Conservation (phyloP, 495 filamentous ascomycete species). For the Wilcoxina mikolae region DNA sequence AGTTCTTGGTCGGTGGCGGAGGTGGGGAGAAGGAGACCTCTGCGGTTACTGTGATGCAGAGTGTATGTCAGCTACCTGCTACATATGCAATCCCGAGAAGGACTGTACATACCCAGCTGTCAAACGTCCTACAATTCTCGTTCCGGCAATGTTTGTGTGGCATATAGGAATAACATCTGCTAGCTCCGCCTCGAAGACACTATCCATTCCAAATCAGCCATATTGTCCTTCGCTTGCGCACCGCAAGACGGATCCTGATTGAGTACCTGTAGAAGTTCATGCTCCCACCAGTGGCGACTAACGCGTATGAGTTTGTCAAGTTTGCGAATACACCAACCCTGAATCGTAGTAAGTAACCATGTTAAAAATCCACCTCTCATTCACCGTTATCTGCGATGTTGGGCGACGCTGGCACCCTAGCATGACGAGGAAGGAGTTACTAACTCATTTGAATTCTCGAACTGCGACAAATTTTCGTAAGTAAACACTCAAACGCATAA, state of each 20-base stretch:
- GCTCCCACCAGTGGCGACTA: slow-evolving; percentile 84
- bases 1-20: slow-evolving; percentile 95
- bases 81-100: neutral
- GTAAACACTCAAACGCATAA: neutral
- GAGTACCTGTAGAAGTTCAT: slow-evolving; percentile 89
- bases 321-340: slow-evolving; percentile 95
- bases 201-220: slow-evolving; percentile 8
- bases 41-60: slow-evolving; percentile 58
- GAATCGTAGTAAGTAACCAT: slow-evolving; percentile 9
- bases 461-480: slow-evolving; percentile 35
- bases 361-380: slow-evolving; percentile 10
- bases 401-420: slow-evolving; percentile 1
- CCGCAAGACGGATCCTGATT: neutral
- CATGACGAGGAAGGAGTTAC: slow-evolving; percentile 31
- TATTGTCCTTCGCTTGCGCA: neutral
- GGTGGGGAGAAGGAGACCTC: slow-evolving; percentile 90
- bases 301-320: slow-evolving; percentile 86
- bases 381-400: neutral
- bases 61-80: neutral
- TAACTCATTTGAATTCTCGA: slow-evolving; percentile 98
- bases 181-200: slow-evolving; percentile 88
- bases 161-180: slow-evolving; percentile 97
- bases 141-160: slow-evolving; percentile 92
- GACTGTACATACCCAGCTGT: slow-evolving; percentile 63
- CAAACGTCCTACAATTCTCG: slow-evolving; percentile 83